Evolutionary conservation across 768 basidiomycete genomes (phyloP), one percentile per base, ranked within the genome.

Genomic region (Steccherinum ochraceum): DNA sequence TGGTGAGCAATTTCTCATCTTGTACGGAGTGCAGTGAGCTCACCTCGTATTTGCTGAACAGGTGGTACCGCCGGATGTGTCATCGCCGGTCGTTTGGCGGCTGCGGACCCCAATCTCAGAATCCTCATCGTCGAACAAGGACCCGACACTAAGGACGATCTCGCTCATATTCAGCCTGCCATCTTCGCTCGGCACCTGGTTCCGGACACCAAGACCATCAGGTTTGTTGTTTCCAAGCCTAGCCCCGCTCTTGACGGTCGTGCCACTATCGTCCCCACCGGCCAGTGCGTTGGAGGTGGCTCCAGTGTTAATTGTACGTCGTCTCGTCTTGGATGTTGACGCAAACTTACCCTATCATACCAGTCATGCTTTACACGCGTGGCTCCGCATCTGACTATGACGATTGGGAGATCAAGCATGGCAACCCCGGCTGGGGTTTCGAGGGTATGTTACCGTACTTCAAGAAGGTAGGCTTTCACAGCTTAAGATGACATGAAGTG

Each of bases 121-220:
- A 80, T 86, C 46, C 75, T 86, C 12, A 61, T 84, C 40, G 60
- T 85, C 20, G 84, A 86, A 65, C 72, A 76, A 12, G 84, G 84
- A 1, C 69, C 72, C 4, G 71, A 78, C 50, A 77, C 77, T 0
- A 61, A 68, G 24, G 70, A 81, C 39, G 24, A 76, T 3, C 69
- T 65, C 4, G 53, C 56, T 2, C 80, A 84, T 59, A 64, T 68
- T 5, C 82, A 83, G 42, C 83, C 84, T 1, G 81, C 70, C 1
- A 72, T 73, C 21, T 81, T 62, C 58, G 66, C 76, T 26, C 57
- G 60, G 21, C 74, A 81, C 55, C 57, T 80, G 0, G 51, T 58
- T 0, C 67, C 69, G 1, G 64, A 57, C 2, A 67, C 67, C 30
- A 70, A 68, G 24, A 75, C 75, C 0, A 66, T 84, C 49, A 72